Base-by-base conservation (phyloP, 345 rosid genomes). In the Anastatica hierochuntica region DNA sequence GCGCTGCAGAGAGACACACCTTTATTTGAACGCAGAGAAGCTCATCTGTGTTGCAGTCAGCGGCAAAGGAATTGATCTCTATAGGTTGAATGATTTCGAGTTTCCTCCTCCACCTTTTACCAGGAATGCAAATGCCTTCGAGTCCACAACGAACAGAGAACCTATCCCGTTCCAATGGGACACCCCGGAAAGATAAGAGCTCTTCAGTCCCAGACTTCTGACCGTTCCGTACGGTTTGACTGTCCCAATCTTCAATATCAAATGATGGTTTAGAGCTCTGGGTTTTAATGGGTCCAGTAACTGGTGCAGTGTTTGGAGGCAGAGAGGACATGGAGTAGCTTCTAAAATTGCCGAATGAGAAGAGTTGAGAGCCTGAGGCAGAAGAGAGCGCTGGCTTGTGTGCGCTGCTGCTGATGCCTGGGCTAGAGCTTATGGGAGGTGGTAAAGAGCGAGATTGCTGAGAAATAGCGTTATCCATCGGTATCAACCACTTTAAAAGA, bases 271-370 rank as follows among this genome's bases (percentile, higher is more conserved):
- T 88, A 51, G 90, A 72, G 74, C 90, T 83, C 58, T 74, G 94
- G 49, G 75, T 60, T 69, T 81, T 80, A 41, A 69, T 42, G 58
- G 86, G 74, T 58, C 73, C 75, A 64, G 78, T 7, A 33, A 86
- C 71, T 59, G 85, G 75, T 59, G 68, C 42, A 67, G 71, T 63
- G 75, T 50, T 81, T 68, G 88, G 99, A 55, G 99, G 97, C 39
- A 88, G 76, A 40, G 99, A 68, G 37, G 99, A 94, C 99, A 94
- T 88, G 48, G 97, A 94, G 70, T 94, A 88, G 72, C 92, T 94
- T 77, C 97, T 80, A 67, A 88, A 76, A 75, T 94, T 78, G 58
- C 85, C 77, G 52, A 80, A 80, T 49, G 98, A 85, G 36, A 88
- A 80, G 67, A 94, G 82, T 54, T 83, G 97, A 63, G 97, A 81